Evolutionary conservation across 1,284 basidiomycete species (phyloP).

Genomic region (Leccinum griseonigrum): DNA sequence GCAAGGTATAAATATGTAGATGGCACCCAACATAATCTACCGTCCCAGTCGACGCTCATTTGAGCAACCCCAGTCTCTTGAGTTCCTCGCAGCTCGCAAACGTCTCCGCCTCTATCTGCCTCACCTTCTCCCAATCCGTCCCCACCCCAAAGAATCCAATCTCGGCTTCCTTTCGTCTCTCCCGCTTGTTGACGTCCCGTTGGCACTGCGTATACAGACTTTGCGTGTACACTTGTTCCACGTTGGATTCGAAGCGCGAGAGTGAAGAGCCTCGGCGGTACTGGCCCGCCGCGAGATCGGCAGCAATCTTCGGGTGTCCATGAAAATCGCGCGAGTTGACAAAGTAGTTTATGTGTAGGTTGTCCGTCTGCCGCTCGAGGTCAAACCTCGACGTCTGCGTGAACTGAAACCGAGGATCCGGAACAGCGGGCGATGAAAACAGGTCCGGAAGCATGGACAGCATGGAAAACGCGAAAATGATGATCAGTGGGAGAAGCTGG

Average conservation of each 20-base stretch:
- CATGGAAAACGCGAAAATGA: constrained; percentile 84
- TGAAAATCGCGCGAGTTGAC: constrained; percentile 83
- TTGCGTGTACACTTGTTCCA: constrained; percentile 73
- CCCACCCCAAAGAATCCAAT: constrained; percentile 87
- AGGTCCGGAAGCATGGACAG: constrained; percentile 81
- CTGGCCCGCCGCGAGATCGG: constrained; percentile 57
- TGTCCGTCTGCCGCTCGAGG: constrained; percentile 63
- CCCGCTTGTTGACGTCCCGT: constrained; percentile 56
- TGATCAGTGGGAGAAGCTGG: constrained; percentile 84
- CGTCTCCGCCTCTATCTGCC: constrained; percentile 60
- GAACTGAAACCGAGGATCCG: constrained; percentile 85
- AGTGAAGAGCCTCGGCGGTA: constrained; percentile 36
- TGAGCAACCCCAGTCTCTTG: constrained; percentile 52
- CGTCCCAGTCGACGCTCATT: constrained; percentile 22
- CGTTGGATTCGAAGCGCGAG: constrained; percentile 57
- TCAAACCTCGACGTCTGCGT: constrained; percentile 55
- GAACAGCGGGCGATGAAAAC: constrained; percentile 63
- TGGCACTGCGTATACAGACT: constrained; percentile 73
- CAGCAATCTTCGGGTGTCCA: constrained; percentile 73
- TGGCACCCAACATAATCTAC: constrained; percentile 12
- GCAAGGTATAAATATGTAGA: constrained; percentile 30
- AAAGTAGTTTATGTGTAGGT: constrained; percentile 78
- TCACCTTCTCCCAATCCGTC: constrained; percentile 85
- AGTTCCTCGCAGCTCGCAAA: constrained; percentile 77
- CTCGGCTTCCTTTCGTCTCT: constrained; percentile 69